Evolutionary conservation across 495 filamentous ascomycete species (phyloP).

Genomic region (Penicillium roqueforti): DNA sequence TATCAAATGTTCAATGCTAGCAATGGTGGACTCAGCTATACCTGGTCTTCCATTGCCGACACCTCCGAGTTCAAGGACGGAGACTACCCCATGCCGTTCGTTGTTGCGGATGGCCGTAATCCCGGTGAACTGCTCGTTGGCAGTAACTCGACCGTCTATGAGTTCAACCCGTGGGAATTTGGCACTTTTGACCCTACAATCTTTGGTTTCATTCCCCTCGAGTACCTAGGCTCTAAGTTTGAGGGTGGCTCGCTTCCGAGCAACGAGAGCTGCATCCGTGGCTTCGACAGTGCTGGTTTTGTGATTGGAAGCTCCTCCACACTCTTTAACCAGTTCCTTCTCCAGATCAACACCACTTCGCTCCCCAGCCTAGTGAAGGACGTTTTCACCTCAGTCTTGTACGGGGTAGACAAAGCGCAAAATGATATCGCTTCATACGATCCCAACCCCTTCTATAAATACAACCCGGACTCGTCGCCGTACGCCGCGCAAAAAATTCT

Average conservation of each 20-base stretch:
- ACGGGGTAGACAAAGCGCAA: conserved; percentile 48
- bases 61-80: conserved; percentile 62
- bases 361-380: conserved; percentile 51
- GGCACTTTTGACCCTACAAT: conserved; percentile 80
- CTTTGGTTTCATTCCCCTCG: conserved; percentile 69
- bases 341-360: conserved; percentile 50
- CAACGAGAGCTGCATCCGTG: conserved; percentile 63
- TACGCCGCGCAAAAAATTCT: conserved; percentile 53
- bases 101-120: conserved; percentile 71
- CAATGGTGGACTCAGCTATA: conserved; percentile 73
- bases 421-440: conserved; percentile 79
- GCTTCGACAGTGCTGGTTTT: conserved; percentile 83
- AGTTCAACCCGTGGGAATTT: conserved; percentile 86
- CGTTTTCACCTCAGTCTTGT: conserved; percentile 53
- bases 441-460: conserved; percentile 82
- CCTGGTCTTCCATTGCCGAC: conserved; percentile 81
- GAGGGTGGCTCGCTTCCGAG: conserved; percentile 55
- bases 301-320: conserved; percentile 89
- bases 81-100: conserved; percentile 75
- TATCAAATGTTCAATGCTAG: conserved; percentile 79
- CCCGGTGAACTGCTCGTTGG: conserved; percentile 62
- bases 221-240: conserved; percentile 80
- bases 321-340: conserved; percentile 77
- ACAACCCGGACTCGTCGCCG: conserved; percentile 59
- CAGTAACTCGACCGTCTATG: conserved; percentile 74